These are phyloP conservation scores for Artomyces pyxidatus DNA, from an alignment of 768 basidiomycete genomes.

Conservation along the genomic window DNA sequence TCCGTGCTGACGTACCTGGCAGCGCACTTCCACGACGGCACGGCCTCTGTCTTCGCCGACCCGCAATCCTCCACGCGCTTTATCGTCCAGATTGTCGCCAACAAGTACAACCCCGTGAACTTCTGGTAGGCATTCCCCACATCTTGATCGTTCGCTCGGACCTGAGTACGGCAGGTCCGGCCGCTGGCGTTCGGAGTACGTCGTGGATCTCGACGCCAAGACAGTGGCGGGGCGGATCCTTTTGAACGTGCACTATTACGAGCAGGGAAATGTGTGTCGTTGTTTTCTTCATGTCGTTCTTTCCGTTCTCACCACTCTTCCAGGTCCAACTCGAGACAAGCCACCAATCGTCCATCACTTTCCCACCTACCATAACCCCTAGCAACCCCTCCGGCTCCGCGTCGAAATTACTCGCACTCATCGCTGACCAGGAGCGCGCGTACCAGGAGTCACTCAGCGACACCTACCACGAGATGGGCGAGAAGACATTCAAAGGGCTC, in stretches of 20 bases:
- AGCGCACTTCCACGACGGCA: conserved; percentile 80
- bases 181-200: conserved; percentile 87
- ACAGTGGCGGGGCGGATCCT: conserved; percentile 65
- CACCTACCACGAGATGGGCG: conserved; percentile 82
- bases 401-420: conserved; percentile 70
- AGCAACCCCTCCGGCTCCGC: conserved; percentile 44
- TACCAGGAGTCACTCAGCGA: conserved; percentile 78
- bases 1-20: conserved; percentile 59
- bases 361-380: conserved; percentile 50
- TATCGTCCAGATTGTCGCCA: conserved; percentile 81
- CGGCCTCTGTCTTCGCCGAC: conserved; percentile 61
- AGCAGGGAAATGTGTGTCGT: conserved; percentile 81
- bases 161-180: conserved; percentile 60
- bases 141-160: background rate
- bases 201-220: conserved; percentile 56
- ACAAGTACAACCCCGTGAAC: conserved; percentile 91
- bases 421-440: conserved; percentile 70
- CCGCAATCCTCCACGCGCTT: conserved; percentile 39
- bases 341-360: conserved; percentile 55
- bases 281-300: background rate
- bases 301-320: background rate
- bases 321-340: conserved; percentile 88
- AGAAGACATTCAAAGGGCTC: conserved; percentile 89
- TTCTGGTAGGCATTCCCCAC: conserved; percentile 59
- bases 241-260: conserved; percentile 92